Base-by-base conservation (phyloP, 148 eudicot species). In the Vaccinium darrowii region DNA sequence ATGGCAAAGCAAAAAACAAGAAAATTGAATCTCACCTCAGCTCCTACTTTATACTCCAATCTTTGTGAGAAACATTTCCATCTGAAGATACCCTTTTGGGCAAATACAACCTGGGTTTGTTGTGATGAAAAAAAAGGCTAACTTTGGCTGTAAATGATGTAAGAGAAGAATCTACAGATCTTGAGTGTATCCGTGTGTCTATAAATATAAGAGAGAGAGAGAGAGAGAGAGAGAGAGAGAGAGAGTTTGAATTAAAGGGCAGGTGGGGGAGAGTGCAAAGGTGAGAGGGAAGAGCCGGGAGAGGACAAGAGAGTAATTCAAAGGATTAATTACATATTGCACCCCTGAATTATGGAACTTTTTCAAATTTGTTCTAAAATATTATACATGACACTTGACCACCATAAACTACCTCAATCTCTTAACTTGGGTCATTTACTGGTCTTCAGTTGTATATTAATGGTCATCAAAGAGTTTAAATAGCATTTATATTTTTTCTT, bases 191-290 rank as follows among this genome's bases (percentile, higher is more conserved):
- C 21, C 19, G 16, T 56, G 23, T 5, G 25, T 78, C n/a, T 25
- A 51, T 50, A n/a, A 51, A 78, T 30, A 25, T 10, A 23, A 8
- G 8, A 76, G 21, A 19, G 39, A 27, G 71, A 14, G 47, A 62
- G 83, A 43, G 73, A 39, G 72, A 60, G 83, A 63, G 43, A 76
- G 27, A 47, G 78, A 47, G 56, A 47, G 54, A 47, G 78, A 75
- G 78, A 47, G 54, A 75, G 71, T 71, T 82, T 82, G 84, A 82
- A 82, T 82, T 82, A 82, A 72, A 71, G 76, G 62, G 65, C 19
- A 7, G 3, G 78, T 27, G 30, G 62, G 12, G 3, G 10, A 1
- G 36, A 19, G 27, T 7, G 11, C 8, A 11, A 12, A 36, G 21
- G 21, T 30, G 19, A 12, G 83, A 36, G 49, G 81, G 75, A 76